Evolutionary conservation across 495 filamentous ascomycete species (phyloP).

Genomic region (Rhypophila decipiens): DNA sequence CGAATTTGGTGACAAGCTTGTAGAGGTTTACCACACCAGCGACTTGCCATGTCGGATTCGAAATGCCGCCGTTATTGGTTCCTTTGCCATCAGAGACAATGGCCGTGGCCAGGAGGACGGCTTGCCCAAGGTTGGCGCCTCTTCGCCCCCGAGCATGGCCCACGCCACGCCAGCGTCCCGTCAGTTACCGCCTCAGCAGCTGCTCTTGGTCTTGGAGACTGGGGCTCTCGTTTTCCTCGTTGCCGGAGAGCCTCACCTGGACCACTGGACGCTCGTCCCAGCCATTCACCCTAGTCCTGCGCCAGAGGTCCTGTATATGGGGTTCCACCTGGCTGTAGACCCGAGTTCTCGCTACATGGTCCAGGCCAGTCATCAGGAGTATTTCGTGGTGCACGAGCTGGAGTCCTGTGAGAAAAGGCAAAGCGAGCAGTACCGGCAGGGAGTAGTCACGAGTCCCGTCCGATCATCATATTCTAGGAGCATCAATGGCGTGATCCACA

Average conservation of each 20-base stretch:
- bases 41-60: constrained; percentile 70
- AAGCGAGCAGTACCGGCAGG: too few relatives aligned
- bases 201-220: constrained; percentile 64
- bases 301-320: constrained; percentile 43
- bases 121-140: constrained; percentile 13
- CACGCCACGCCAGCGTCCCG: background rate
- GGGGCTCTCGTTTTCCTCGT: constrained; percentile 47
- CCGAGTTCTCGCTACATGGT: constrained; percentile 52
- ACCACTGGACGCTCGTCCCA: too few relatives aligned
- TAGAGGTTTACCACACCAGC: constrained; percentile 62
- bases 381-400: constrained; percentile 55
- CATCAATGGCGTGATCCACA: constrained; percentile 68
- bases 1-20: too few relatives aligned
- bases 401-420: constrained; percentile 37
- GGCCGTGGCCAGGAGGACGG: constrained; percentile 23
- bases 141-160: background rate
- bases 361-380: constrained; percentile 33
- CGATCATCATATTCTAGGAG: constrained; percentile 48
- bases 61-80: constrained; percentile 56
- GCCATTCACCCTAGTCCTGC: constrained; percentile 68
- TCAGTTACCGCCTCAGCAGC: constrained; percentile 65
- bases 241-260: too few relatives aligned
- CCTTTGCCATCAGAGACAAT: constrained; percentile 19
- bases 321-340: constrained; percentile 77
- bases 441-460: constrained; percentile 39